These are phyloP conservation scores for Ceratobasidium sp. DNA, from an alignment of 1,284 basidiomycete species.

Conservation along the genomic window DNA sequence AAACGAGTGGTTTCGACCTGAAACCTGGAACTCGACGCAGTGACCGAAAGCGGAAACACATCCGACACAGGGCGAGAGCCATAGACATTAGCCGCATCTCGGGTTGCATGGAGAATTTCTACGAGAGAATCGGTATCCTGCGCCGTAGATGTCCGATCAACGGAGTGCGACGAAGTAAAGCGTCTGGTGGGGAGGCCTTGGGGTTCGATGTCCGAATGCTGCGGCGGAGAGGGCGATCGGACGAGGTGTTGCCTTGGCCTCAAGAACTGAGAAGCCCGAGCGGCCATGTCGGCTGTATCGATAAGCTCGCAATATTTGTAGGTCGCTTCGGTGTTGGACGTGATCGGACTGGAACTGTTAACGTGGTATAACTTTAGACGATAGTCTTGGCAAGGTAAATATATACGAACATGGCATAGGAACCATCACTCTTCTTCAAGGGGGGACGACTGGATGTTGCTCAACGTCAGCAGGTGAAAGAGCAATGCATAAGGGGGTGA, in stretches of 20 bases:
- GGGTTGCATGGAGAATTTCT: not conserved
- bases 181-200: not conserved
- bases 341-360: constrained; percentile 10
- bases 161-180: not conserved
- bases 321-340: constrained; percentile 5
- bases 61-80: constrained; percentile 12
- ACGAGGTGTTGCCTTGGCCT: not conserved
- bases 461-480: not conserved
- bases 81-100: not conserved
- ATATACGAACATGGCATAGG: constrained; percentile 30
- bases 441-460: constrained; percentile 1
- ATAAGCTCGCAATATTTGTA: constrained; percentile 25
- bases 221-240: not conserved
- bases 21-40: not conserved
- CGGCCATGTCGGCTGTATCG: constrained; percentile 15
- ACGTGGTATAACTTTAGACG: not conserved
- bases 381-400: not conserved
- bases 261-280: not conserved
- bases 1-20: not conserved
- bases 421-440: constrained; percentile 13
- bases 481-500: not conserved
- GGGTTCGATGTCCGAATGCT: not conserved
- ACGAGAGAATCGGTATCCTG: not conserved
- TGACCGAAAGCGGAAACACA: not conserved
- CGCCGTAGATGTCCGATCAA: not conserved